Conservation (phyloP, 768 basidiomycete genomes). For the Lactarius pseudohatsudake region DNA sequence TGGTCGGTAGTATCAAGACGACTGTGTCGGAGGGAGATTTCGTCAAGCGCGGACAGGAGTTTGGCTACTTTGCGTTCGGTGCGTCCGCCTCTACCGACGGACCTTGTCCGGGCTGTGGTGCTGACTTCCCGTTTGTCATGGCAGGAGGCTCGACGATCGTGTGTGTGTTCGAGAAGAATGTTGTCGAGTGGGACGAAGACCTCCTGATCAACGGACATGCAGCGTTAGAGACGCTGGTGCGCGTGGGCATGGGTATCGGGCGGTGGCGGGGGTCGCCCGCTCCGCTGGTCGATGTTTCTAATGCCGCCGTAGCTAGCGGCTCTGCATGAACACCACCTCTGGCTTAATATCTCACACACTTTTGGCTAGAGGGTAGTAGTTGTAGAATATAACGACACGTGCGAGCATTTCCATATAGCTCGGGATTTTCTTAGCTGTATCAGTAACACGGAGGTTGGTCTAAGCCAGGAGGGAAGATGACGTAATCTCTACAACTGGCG, state of each 20-base stretch:
- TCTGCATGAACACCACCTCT: neutral
- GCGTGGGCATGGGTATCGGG: conserved; percentile 86
- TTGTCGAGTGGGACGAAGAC: conserved; percentile 90
- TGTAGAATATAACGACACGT: neutral
- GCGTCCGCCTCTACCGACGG: conserved; percentile 30
- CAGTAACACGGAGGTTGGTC: no score
- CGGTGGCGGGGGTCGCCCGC: conserved; percentile 30
- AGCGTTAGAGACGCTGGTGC: conserved; percentile 86
- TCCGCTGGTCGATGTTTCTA: neutral
- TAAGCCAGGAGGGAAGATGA: no score
- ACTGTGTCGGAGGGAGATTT: conserved; percentile 83
- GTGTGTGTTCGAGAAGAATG: conserved; percentile 81
- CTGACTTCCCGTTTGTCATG: conserved; percentile 5
- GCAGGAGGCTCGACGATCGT: conserved; percentile 92
- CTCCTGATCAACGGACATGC: conserved; percentile 79
- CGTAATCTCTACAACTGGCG: no score
- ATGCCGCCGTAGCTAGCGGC: neutral
- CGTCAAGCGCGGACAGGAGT: conserved; percentile 83
- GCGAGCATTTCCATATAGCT: neutral
- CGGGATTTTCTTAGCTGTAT: no score
- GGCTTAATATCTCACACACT: neutral
- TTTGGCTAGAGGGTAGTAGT: neutral
- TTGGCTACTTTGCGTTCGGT: conserved; percentile 97
- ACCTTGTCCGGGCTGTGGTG: neutral
- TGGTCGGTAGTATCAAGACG: conserved; percentile 88